phyloP scores from a whole-genome alignment of 805 yeast species.

The Yarrowia keelungensis region DNA sequence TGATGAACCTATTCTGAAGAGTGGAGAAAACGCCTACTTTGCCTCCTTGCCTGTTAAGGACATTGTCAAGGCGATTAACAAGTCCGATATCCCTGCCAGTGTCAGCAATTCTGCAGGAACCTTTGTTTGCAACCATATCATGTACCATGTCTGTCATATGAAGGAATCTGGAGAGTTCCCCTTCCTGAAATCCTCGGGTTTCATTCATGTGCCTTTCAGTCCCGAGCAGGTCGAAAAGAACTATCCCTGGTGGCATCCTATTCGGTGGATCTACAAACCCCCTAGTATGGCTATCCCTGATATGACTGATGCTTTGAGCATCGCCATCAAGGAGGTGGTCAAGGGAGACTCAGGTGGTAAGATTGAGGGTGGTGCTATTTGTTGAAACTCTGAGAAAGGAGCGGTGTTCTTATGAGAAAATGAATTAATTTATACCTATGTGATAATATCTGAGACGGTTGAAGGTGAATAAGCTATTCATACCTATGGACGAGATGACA shows the following conservation, averaged over 20 bases:
- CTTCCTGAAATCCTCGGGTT: conserved; percentile 4
- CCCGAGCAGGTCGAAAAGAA: conserved; percentile 6
- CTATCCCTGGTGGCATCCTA: conserved; percentile 23
- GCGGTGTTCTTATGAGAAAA: not conserved
- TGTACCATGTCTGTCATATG: conserved; percentile 10
- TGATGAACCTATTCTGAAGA: not conserved
- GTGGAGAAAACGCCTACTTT: not conserved
- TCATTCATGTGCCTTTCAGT: conserved; percentile 25
- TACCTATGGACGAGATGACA: too few relatives aligned
- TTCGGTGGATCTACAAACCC: conserved; percentile 27
- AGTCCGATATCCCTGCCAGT: not conserved
- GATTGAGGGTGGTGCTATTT: conserved; percentile 16
- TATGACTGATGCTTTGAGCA: conserved; percentile 1
- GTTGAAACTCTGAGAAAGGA: not conserved
- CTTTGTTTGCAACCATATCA: conserved; percentile 34
- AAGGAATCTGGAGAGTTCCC: conserved; percentile 28
- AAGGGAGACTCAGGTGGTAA: not conserved
- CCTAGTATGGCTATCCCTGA: conserved; percentile 20
- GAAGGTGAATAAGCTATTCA: too few relatives aligned
- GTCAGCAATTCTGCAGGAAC: conserved; percentile 26
- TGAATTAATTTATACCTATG: not conserved
- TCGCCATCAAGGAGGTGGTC: conserved; percentile 18
- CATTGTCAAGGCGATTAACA: not conserved
- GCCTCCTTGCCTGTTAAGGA: conserved; percentile 9
- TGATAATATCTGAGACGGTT: too few relatives aligned